A percentile compares a stretch with the other conserved stretches of the same genome.
These are phyloP conservation scores for Paramecium caudatum DNA, from an alignment of 73 alveolate genomes.

Conservation along the genomic window DNA sequence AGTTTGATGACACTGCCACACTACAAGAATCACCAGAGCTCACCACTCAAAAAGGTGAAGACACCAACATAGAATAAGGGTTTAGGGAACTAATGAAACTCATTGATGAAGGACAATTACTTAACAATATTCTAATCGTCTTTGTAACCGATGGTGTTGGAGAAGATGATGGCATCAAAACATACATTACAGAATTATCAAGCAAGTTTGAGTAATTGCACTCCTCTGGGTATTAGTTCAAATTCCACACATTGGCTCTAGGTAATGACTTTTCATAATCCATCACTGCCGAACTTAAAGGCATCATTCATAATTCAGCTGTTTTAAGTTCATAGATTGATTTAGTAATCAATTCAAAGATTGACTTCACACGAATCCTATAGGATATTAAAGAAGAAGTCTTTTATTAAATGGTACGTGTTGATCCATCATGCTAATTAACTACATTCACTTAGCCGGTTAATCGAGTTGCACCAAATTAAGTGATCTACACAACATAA, in stretches of 20 bases:
- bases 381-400: slow-evolving; percentile 11
- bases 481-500: not conserved
- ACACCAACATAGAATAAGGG: not conserved
- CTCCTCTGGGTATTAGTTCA: not conserved
- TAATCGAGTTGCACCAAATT: not conserved
- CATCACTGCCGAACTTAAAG: slow-evolving; percentile 13
- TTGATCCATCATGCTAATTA: not conserved
- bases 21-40: not conserved
- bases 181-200: not conserved
- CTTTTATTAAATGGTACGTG: slow-evolving; percentile 17
- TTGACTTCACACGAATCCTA: not conserved
- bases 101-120: not conserved
- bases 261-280: not conserved
- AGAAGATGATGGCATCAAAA: not conserved
- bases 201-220: not conserved
- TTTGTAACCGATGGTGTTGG: slow-evolving; percentile 59
- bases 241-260: slow-evolving; percentile 34
- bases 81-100: not conserved
- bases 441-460: slow-evolving; percentile 15
- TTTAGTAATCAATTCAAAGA: not conserved
- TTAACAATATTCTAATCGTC: not conserved
- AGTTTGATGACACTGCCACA: not conserved
- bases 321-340: not conserved
- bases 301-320: slow-evolving; percentile 27
- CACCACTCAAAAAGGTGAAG: not conserved